Conservation (phyloP, 1,284 basidiomycete genomes). For the Sporisorium graminicola region DNA sequence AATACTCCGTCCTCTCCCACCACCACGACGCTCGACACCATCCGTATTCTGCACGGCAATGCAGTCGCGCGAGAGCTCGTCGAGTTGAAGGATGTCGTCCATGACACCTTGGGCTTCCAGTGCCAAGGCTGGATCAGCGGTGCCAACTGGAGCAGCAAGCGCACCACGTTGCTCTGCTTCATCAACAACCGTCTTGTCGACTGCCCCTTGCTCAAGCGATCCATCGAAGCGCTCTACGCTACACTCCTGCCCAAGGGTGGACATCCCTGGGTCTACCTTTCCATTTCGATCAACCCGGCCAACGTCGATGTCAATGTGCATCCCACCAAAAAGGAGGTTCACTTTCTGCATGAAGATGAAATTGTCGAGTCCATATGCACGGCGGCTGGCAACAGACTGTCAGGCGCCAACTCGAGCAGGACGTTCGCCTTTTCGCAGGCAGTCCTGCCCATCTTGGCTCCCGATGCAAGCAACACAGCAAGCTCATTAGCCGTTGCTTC, state of each 20-base stretch:
- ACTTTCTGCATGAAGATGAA: slow-evolving; percentile 91
- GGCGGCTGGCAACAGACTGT: slow-evolving; percentile 42
- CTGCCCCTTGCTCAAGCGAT: slow-evolving; percentile 85
- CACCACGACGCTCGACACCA: slow-evolving; percentile 79
- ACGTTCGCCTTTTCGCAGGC: slow-evolving; percentile 56
- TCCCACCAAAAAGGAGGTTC: slow-evolving; percentile 96
- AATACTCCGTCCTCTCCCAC: slow-evolving; percentile 78
- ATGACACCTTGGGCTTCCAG: slow-evolving; percentile 45
- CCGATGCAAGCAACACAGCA: slow-evolving; percentile 7
- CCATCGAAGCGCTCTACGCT: slow-evolving; percentile 87
- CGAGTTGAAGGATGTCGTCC: slow-evolving; percentile 65
- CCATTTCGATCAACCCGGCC: slow-evolving; percentile 84
- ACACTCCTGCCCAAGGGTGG: slow-evolving; percentile 90
- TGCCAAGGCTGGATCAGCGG: slow-evolving; percentile 82
- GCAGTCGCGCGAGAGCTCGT: slow-evolving; percentile 85
- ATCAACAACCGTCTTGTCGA: slow-evolving; percentile 98
- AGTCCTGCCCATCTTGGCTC: slow-evolving; percentile 31
- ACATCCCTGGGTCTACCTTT: slow-evolving; percentile 91
- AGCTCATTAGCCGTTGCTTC: background rate
- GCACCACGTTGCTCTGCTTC: slow-evolving; percentile 87
- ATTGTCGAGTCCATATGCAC: slow-evolving; percentile 83
- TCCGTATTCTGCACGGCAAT: slow-evolving; percentile 85
- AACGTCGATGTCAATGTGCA: slow-evolving; percentile 98
- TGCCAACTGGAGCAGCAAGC: slow-evolving; percentile 90
- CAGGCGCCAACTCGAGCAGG: slow-evolving; percentile 62